phyloP scores from a whole-genome alignment of 116 monocot species.

The Dioscorea cayenensis region DNA sequence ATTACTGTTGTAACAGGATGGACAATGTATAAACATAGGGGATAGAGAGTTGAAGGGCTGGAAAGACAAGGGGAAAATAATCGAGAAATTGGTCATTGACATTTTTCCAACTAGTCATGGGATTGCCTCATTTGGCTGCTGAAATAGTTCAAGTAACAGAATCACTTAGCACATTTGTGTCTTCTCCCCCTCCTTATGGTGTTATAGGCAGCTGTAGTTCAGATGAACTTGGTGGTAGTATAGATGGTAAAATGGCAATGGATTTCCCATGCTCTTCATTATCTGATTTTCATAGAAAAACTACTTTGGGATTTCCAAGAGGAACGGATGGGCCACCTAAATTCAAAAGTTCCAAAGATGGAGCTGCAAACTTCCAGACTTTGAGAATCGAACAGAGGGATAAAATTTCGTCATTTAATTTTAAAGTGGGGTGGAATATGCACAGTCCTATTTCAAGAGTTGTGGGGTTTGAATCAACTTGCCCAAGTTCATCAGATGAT shows the following conservation, averaged over 20 bases:
- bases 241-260: slow-evolving; percentile 12
- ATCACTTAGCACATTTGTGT: slow-evolving; percentile 31
- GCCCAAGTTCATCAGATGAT: slow-evolving; percentile 11
- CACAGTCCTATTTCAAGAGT: slow-evolving; percentile 48
- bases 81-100: neutral
- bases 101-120: slow-evolving; percentile 17
- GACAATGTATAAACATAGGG: neutral
- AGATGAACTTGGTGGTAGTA: slow-evolving; percentile 36
- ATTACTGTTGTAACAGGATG: no score
- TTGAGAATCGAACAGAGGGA: slow-evolving; percentile 47
- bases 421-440: slow-evolving; percentile 18
- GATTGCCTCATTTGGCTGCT: slow-evolving; percentile 57
- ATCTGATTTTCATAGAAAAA: slow-evolving; percentile 34
- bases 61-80: neutral
- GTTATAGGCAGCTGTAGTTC: slow-evolving; percentile 33
- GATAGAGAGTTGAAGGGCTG: neutral
- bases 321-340: slow-evolving; percentile 15
- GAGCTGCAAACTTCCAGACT: slow-evolving; percentile 21
- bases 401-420: slow-evolving; percentile 19
- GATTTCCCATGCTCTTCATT: slow-evolving; percentile 35
- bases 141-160: slow-evolving; percentile 25
- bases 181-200: slow-evolving; percentile 32
- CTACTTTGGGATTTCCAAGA: slow-evolving; percentile 21
- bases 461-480: slow-evolving; percentile 71
- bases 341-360: slow-evolving; percentile 24